Evolutionary conservation across 805 yeast genomes (phyloP), one percentile per base, ranked within the genome.

Genomic region (Wickerhamomyces rabaulensis): DNA sequence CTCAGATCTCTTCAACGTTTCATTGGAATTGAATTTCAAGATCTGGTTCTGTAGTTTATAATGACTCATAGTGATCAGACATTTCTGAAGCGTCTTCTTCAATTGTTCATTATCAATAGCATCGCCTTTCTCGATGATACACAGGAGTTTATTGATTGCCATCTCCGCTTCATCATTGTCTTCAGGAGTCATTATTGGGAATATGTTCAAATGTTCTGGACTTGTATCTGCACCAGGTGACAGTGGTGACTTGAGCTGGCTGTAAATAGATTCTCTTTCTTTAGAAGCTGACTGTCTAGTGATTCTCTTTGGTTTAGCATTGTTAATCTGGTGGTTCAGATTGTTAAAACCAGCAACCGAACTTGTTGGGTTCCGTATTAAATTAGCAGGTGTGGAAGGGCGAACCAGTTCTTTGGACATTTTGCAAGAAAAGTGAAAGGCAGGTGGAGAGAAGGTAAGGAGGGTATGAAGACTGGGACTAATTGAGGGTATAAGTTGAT

Each of bases 41-140:
- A 58, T 44, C 3, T 52, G 41, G 26, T 50, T 53, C 39, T 56
- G 61, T 39, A 58, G 43, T n/a, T 52, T 52, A 36, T 50, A 52
- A 40, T 58, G 59, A 25, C 50, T 45, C 27, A 58, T 39, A 2
- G 52, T 46, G 5, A 43, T 27, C 23, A 55, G 48, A 31, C 56
- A 55, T 45, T 46, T 47, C 22, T 36, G 37, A 16, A 50, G 16
- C 3, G 45, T 38, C 6, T 21, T 10, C 15, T 47, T 40, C 9
- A 52, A 15, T 1, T 40, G 15, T 4, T 37, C n/a, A 13, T 33
- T 17, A 37, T 50, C 44, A 9, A 52, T 10, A 7, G 33, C 6
- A 12, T 44, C 20, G 12, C 37, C 33, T 5, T 44, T 31, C 3
- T 46, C 50, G n/a, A 46, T 31, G 9, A 23, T 27, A 12, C 15